These are phyloP conservation scores for Stagonosporopsis vannaccii DNA, from an alignment of 2,329 filamentous ascomycete species.

Conservation along the genomic window DNA sequence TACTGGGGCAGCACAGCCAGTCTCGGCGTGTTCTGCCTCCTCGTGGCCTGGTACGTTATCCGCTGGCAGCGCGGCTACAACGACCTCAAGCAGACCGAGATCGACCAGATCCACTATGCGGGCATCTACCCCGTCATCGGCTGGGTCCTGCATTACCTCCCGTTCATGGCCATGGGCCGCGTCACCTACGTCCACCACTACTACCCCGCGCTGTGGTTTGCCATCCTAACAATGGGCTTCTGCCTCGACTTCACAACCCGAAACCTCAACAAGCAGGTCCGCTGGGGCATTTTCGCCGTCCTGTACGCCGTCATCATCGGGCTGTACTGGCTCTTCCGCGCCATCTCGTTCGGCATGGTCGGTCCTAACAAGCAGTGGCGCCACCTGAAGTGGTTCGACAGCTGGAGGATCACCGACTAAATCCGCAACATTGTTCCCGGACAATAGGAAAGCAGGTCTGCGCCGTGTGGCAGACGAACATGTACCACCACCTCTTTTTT, in stretches of 20 bases:
- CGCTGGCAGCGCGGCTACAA: constrained; percentile 95
- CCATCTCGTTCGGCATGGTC: constrained; percentile 95
- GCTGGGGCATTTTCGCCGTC: constrained; percentile 73
- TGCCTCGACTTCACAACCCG: constrained; percentile 82
- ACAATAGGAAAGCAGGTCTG: background rate
- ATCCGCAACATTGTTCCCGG: background rate
- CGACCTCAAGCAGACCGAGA: constrained; percentile 79
- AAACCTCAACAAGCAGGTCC: constrained; percentile 68
- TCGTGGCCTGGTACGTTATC: constrained; percentile 84
- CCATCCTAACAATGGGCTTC: constrained; percentile 89
- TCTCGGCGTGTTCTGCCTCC: constrained; percentile 73
- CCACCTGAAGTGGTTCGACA: constrained; percentile 92
- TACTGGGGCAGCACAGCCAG: constrained; percentile 93
- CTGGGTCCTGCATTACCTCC: constrained; percentile 96
- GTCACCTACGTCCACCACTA: constrained; percentile 99
- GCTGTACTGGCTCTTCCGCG: constrained; percentile 88
- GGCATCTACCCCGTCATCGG: constrained; percentile 90
- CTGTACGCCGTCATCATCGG: constrained; percentile 79
- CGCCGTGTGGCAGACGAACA: constrained; percentile 3
- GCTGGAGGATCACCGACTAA: constrained; percentile 81
- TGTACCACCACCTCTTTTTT: constrained; percentile 18
- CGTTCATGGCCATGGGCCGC: constrained; percentile 96
- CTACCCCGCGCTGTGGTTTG: constrained; percentile 97
- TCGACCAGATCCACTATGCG: constrained; percentile 94
- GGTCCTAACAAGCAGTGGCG: constrained; percentile 83